Percentiles rank a stretch among this genome's conserved stretches.
These are phyloP conservation scores for Turritis glabra DNA, from an alignment of 345 rosid species.

Conservation along the genomic window DNA sequence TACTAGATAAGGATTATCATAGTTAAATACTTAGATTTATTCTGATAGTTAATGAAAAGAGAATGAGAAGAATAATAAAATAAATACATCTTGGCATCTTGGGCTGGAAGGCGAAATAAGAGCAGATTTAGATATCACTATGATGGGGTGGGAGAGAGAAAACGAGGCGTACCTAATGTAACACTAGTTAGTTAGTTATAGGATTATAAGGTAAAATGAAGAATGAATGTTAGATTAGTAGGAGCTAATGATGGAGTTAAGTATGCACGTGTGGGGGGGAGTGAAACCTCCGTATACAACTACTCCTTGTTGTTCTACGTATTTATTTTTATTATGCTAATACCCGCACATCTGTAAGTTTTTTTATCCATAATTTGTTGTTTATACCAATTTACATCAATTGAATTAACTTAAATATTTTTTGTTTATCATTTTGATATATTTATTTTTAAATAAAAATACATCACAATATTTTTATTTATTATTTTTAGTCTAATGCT, in stretches of 20 bases:
- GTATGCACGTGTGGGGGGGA: constrained; percentile 32
- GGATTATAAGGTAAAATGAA: background rate
- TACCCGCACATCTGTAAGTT: too few species aligned
- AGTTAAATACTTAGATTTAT: too few species aligned
- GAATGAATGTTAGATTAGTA: background rate
- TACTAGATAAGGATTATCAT: too few species aligned
- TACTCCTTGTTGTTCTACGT: background rate
- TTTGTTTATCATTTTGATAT: too few species aligned
- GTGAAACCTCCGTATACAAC: background rate
- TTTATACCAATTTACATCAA: too few species aligned
- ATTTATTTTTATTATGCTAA: background rate
- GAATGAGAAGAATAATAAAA: background rate
- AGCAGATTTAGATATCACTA: background rate
- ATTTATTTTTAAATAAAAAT: too few species aligned
- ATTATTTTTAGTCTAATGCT: too few species aligned
- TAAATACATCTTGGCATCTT: constrained; percentile 27
- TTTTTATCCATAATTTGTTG: too few species aligned
- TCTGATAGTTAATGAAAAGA: background rate
- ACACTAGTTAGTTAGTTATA: too few species aligned
- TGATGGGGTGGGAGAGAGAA: constrained; percentile 11
- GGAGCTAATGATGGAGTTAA: constrained; percentile 12
- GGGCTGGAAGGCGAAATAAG: background rate
- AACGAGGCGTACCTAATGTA: constrained; percentile 10
- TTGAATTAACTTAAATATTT: too few species aligned
- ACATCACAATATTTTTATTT: too few species aligned